A percentile compares a stretch with the other conserved stretches of the same genome.
These are phyloP conservation scores for Debaryomyces singareniensis DNA, from an alignment of 1,139 yeast species.

Conservation along the genomic window DNA sequence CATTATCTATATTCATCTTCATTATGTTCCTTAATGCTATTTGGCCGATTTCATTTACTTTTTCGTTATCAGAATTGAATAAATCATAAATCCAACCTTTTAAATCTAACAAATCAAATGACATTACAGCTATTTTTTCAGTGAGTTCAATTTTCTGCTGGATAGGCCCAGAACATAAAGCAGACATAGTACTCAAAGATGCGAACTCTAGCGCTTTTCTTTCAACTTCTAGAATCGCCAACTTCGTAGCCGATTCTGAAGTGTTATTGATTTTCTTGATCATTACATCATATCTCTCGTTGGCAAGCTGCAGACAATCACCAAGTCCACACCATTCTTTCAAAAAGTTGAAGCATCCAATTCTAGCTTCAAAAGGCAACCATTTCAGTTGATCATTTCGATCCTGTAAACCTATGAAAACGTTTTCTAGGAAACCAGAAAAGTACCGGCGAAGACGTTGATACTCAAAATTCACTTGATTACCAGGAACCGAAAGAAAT, in stretches of 20 bases:
- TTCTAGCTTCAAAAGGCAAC: conserved; percentile 81
- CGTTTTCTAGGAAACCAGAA: conserved; percentile 68
- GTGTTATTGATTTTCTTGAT: conserved; percentile 33
- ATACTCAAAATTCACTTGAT: conserved; percentile 65
- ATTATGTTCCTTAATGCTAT: conserved; percentile 69
- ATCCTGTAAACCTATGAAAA: conserved; percentile 48
- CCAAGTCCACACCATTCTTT: conserved; percentile 97
- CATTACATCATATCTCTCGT: conserved; percentile 66
- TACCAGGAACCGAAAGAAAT: conserved; percentile 50
- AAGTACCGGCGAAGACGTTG: conserved; percentile 77
- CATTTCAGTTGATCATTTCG: conserved; percentile 42
- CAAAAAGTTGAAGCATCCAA: conserved; percentile 72
- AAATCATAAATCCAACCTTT: conserved; percentile 76
- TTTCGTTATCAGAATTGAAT: conserved; percentile 53
- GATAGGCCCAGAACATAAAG: conserved; percentile 63
- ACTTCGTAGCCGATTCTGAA: conserved; percentile 47
- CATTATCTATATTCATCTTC: conserved; percentile 49
- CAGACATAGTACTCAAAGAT: conserved; percentile 79
- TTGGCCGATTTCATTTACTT: conserved; percentile 58
- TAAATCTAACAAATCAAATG: conserved; percentile 66
- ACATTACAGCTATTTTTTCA: conserved; percentile 40
- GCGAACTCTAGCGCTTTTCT: conserved; percentile 64
- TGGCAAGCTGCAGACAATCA: conserved; percentile 50
- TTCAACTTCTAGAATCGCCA: conserved; percentile 82
- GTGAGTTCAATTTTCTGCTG: conserved; percentile 43